Percentiles rank a stretch among this genome's conserved stretches.
phyloP scores from a whole-genome alignment of 106 monocot species.

The Vanilla planifolia region DNA sequence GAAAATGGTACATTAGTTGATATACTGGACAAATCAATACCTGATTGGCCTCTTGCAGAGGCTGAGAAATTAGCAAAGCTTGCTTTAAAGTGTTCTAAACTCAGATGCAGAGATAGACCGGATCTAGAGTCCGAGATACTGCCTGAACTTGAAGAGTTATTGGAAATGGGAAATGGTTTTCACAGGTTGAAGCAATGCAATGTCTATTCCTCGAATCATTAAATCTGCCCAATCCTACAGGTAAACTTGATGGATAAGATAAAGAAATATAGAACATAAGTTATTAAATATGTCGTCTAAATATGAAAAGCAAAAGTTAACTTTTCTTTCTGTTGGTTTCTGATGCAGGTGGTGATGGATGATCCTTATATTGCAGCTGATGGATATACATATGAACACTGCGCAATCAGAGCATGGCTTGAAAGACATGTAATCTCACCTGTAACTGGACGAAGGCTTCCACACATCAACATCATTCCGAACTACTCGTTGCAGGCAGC shows the following conservation, averaged over 20 bases:
- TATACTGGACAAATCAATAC: constrained; percentile 58
- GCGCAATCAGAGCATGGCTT: constrained; percentile 78
- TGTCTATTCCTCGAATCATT: constrained; percentile 46
- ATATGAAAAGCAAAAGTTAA: neutral
- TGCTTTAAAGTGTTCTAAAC: constrained; percentile 51
- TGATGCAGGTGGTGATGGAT: constrained; percentile 67
- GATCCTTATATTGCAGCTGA: constrained; percentile 72
- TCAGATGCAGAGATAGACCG: constrained; percentile 79
- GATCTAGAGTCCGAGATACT: constrained; percentile 66
- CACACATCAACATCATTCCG: constrained; percentile 45
- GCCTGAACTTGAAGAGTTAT: constrained; percentile 52
- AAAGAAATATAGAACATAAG: neutral
- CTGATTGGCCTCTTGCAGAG: constrained; percentile 57
- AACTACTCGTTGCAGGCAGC: constrained; percentile 45
- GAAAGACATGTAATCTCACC: constrained; percentile 61
- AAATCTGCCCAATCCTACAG: constrained; percentile 78
- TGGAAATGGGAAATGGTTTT: constrained; percentile 27
- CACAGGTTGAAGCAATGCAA: constrained; percentile 19
- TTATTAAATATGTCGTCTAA: neutral
- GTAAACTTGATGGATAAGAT: too few species aligned
- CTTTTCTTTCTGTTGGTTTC: neutral
- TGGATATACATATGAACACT: constrained; percentile 77
- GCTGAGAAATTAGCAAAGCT: constrained; percentile 60
- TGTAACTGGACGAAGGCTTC: constrained; percentile 45
- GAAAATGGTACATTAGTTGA: constrained; percentile 27